phyloP scores from a whole-genome alignment of 2,329 filamentous ascomycete genomes.

The Graphium sp. region DNA sequence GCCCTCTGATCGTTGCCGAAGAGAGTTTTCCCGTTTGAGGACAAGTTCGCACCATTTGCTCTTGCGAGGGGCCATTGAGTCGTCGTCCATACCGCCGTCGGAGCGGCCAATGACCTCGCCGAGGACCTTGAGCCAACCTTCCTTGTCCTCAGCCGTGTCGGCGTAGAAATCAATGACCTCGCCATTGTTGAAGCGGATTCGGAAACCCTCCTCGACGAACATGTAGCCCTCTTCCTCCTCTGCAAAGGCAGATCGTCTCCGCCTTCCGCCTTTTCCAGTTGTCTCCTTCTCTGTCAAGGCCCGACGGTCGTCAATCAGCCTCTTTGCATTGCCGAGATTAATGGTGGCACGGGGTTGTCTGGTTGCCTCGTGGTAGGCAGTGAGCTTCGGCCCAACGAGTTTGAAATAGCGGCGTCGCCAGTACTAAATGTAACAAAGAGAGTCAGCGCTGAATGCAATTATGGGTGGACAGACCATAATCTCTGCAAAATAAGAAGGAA shows the following conservation, averaged over 20 bases:
- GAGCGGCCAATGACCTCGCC: slow-evolving; percentile 49
- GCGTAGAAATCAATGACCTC: slow-evolving; percentile 98
- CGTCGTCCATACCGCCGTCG: slow-evolving; percentile 27
- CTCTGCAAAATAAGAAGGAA: not conserved
- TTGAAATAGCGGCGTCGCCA: slow-evolving; percentile 98
- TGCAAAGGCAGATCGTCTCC: slow-evolving; percentile 86
- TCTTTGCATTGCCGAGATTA: slow-evolving; percentile 82
- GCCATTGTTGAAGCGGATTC: slow-evolving; percentile 94
- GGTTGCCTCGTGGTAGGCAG: slow-evolving; percentile 89
- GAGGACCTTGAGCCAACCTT: slow-evolving; percentile 86
- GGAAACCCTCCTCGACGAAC: slow-evolving; percentile 98
- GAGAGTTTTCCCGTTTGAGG: slow-evolving; percentile 43
- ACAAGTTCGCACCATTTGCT: slow-evolving; percentile 53
- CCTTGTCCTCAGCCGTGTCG: slow-evolving; percentile 73
- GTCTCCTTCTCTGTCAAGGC: slow-evolving; percentile 73
- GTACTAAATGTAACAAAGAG: slow-evolving; percentile 44
- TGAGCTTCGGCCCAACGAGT: slow-evolving; percentile 76
- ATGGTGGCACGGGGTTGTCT: slow-evolving; percentile 92
- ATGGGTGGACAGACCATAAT: not conserved
- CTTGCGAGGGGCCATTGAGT: slow-evolving; percentile 21
- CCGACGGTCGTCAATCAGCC: slow-evolving; percentile 82
- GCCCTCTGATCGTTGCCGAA: slow-evolving; percentile 36
- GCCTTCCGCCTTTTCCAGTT: slow-evolving; percentile 56
- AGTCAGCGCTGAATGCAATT: no score
- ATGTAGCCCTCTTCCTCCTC: slow-evolving; percentile 99